Evolutionary conservation across 371 early-diverging fungal genomes (phyloP).

Genomic region (Circinella umbellata): DNA sequence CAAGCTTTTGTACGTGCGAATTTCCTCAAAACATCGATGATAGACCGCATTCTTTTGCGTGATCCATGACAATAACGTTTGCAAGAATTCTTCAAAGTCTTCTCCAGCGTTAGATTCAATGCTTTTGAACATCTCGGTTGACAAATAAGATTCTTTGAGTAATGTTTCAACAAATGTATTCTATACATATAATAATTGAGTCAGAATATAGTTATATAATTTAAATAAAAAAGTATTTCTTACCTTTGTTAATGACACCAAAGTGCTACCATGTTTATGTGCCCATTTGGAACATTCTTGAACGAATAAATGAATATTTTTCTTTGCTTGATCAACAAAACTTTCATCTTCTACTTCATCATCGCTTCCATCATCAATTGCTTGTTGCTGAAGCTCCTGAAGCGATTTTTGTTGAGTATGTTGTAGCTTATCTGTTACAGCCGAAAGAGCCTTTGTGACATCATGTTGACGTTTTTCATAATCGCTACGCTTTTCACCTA

Average conservation of each 20-base stretch:
- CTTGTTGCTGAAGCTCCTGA: background rate
- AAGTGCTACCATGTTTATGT: constrained; percentile 48
- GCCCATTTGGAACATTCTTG: constrained; percentile 19
- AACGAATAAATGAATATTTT: constrained; percentile 6
- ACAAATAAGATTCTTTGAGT: background rate
- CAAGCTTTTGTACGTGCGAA: constrained; percentile 11
- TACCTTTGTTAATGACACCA: constrained; percentile 8
- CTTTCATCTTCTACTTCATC: constrained; percentile 21
- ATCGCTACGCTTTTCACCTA: constrained; percentile 31
- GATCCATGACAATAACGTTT: constrained; percentile 47
- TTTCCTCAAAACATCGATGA: constrained; percentile 15
- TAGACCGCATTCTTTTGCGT: constrained; percentile 56
- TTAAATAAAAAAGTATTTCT: background rate
- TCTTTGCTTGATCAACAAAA: constrained; percentile 14
- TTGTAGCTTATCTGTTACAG: constrained; percentile 23
- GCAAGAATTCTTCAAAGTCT: background rate
- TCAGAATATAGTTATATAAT: too few species aligned
- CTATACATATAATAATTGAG: background rate
- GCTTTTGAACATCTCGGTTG: background rate
- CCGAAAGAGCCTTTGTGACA: constrained; percentile 16
- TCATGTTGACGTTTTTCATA: constrained; percentile 27
- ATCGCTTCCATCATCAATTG: constrained; percentile 12
- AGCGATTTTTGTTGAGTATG: constrained; percentile 26
- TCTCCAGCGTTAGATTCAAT: background rate
- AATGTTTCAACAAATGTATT: background rate